Base-by-base conservation (phyloP, 2,329 filamentous ascomycete species). In the Neopestalotiopsis sp. region DNA sequence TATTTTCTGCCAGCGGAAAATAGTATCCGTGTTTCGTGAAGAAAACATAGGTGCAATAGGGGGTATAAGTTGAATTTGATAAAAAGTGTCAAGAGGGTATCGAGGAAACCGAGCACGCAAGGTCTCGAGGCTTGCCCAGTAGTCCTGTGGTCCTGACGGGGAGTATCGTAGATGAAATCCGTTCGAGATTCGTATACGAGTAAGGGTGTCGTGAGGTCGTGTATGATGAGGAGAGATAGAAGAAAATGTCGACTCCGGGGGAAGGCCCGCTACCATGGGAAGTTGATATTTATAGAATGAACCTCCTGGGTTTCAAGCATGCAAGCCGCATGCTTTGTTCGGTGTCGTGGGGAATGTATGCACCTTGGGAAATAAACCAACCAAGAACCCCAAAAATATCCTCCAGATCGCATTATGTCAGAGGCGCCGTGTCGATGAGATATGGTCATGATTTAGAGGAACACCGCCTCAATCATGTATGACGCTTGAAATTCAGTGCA, bases 401-500 rank as follows among this genome's bases (percentile, higher is more conserved):
- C 70, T 65, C 66, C 67, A 71, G 71, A 69, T 73, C 68, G 70
- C 38, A 63, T 65, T 71, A 73, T 72, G 68, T 72, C 73, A 68
- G 71, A 71, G 73, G 76, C 71, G 72, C 74, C 73, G 72, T 71
- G 70, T 73, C 66, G 65, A 70, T 72, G 65, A 74, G 69, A 67
- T 74, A 72, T 72, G 40, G 68, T 70, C 70, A 66, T 74, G 74
- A 75, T 71, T 73, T 71, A 67, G 72, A 74, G 70, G 69, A 75
- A 73, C 73, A 72, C 74, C 75, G 70, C 68, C 71, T 76, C 70
- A 71, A 75, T 73, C 72, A 72, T 70, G 69, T 69, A 73, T 71
- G 73, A 67, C 70, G 68, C 68, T 53, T 53, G 67, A 71, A 71
- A 75, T 73, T 71, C 72, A 74, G 70, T 69, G 71, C 71, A 70